phyloP scores from a whole-genome alignment of 2,329 filamentous ascomycete species.

The Helminthosporium solani region DNA sequence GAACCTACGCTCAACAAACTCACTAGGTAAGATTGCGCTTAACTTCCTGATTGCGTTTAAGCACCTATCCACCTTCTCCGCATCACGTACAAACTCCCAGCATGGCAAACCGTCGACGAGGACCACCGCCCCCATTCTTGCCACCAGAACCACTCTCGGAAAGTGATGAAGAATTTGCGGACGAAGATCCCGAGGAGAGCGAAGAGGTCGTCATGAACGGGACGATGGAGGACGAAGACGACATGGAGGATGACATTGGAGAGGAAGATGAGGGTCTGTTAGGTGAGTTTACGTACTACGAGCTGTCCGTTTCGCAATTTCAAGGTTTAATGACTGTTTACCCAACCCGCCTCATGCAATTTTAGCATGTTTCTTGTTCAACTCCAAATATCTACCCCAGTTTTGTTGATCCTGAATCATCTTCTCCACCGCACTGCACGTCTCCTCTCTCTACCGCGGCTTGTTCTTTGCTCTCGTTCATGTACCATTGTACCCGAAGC shows the following conservation, averaged over 20 bases:
- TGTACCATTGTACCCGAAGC: background rate
- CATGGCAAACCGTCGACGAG: constrained; percentile 1
- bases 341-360: too few species aligned
- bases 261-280: background rate
- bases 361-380: background rate
- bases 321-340: too few species aligned
- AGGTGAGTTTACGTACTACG: constrained; percentile 1
- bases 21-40: background rate
- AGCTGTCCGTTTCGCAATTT: too few species aligned
- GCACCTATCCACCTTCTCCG: background rate
- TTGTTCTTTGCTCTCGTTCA: background rate
- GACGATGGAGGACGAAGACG: background rate
- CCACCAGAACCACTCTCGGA: constrained; percentile 1
- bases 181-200: background rate
- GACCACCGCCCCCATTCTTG: background rate
- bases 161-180: constrained; percentile 4
- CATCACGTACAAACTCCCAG: background rate
- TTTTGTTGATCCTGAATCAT: background rate
- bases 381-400: background rate
- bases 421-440: background rate
- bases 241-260: background rate
- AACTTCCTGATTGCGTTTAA: background rate
- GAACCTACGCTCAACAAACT: background rate
- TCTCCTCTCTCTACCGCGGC: background rate
- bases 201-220: constrained; percentile 1